Evolutionary conservation across 2,329 filamentous ascomycete genomes (phyloP), one percentile per base, ranked within the genome.

Genomic region (Corynespora cassiicola): DNA sequence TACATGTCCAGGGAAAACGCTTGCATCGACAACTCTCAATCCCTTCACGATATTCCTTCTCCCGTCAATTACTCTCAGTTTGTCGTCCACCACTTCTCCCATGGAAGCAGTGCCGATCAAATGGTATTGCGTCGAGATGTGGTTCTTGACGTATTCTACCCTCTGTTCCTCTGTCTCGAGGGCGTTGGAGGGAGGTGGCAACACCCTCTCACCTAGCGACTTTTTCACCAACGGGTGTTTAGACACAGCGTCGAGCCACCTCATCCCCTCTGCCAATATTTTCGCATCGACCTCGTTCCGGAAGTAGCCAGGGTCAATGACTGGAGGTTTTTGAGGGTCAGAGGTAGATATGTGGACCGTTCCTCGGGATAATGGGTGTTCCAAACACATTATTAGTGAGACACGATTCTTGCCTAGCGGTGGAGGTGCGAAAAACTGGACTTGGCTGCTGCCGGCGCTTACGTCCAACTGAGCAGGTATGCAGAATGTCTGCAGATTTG

Each of bases 271-370:
- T 4, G 38, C 38, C 8, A 44, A 29, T 2, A 44, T 45, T 17
- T 45, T 33, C 5, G 37, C 33, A 28, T 56, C 53, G 10, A 36
- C n/a, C 7, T 42, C 42, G 36, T 50, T 39, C 37, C 27, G 43
- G 6, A 52, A 45, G 19, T 48, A 43, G 12, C 46, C 45, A 8
- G 55, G 39, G 36, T 61, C 45, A 10, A 65, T 54, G 7, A n/a
- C n/a, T n/a, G 72, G 70, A n/a, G 59, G 45, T 32, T 68, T 45
- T 26, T 62, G 57, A 3, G 60, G 59, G 12, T 66, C 56, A 10
- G 46, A 19, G 6, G 43, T 43, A 5, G 42, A 19, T 36, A 63
- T 56, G 39, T 59, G 56, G 7, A 65, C 45, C 33, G 27, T 56
- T 9, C 61, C 61, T 8, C 56, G 50, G 7, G 55, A 52, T 34